Evolutionary conservation across 495 filamentous ascomycete species (phyloP).

Genomic region (Aspergillus taichungensis): DNA sequence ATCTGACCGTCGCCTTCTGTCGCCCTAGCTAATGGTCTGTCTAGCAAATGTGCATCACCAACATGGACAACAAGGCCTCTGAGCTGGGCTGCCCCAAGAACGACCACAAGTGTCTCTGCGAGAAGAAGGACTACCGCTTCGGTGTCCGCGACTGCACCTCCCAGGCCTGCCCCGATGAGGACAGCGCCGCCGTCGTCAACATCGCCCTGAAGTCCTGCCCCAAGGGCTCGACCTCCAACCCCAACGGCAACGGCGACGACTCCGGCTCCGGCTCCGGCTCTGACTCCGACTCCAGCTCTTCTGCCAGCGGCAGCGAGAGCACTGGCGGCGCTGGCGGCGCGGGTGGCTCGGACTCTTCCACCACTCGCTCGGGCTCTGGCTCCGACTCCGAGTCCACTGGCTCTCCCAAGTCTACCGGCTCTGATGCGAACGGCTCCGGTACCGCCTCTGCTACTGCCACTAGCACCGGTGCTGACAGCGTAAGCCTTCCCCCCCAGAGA

Average conservation of each 20-base stretch:
- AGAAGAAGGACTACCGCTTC: slow-evolving; percentile 54
- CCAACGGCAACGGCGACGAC: slow-evolving; percentile 7
- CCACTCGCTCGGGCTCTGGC: slow-evolving; percentile 6
- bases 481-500: not conserved
- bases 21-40: slow-evolving; percentile 7
- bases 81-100: slow-evolving; percentile 49
- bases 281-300: slow-evolving; percentile 15
- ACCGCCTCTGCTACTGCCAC: slow-evolving; percentile 7
- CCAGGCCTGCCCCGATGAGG: slow-evolving; percentile 49
- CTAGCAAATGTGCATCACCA: slow-evolving; percentile 61
- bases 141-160: slow-evolving; percentile 74
- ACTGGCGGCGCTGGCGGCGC: slow-evolving; percentile 12
- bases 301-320: slow-evolving; percentile 10
- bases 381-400: slow-evolving; percentile 11
- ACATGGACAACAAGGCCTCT: slow-evolving; percentile 58
- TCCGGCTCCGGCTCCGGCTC: slow-evolving; percentile 9
- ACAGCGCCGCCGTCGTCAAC: slow-evolving; percentile 26
- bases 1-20: not conserved
- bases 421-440: slow-evolving; percentile 3
- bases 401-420: slow-evolving; percentile 3
- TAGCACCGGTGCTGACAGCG: slow-evolving; percentile 6
- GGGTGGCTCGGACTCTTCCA: slow-evolving; percentile 1
- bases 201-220: slow-evolving; percentile 31
- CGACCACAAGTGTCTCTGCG: slow-evolving; percentile 64
- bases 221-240: slow-evolving; percentile 8